A percentile compares a stretch with the other conserved stretches of the same genome.
Evolutionary conservation across 1,284 basidiomycete species (phyloP).

Genomic region (Papiliotrema terrestris): DNA sequence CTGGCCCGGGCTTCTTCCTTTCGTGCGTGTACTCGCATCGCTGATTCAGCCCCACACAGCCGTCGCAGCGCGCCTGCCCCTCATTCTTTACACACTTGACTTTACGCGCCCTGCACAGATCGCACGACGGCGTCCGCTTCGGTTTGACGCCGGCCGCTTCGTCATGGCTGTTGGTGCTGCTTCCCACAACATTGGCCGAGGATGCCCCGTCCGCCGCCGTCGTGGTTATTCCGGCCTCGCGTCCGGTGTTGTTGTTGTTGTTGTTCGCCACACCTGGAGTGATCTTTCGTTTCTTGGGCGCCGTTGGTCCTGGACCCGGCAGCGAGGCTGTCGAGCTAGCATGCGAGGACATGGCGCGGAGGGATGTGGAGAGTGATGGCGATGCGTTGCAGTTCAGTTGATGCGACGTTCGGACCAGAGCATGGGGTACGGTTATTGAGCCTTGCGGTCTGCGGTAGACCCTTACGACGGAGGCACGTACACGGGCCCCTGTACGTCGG

Average conservation of each 20-base stretch:
- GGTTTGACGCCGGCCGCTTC: neutral
- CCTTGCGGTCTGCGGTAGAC: too few species aligned
- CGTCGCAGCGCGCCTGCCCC: constrained; percentile 14
- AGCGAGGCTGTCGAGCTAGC: neutral
- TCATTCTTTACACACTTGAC: constrained; percentile 27
- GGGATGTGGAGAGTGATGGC: neutral
- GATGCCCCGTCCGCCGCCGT: neutral
- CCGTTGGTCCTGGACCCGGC: neutral
- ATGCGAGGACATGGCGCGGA: neutral
- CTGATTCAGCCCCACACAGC: constrained; percentile 20
- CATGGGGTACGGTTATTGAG: too few species aligned
- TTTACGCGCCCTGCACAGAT: constrained; percentile 19
- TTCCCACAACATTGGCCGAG: neutral
- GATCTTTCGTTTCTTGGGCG: constrained; percentile 5
- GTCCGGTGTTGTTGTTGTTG: neutral
- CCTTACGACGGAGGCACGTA: too few species aligned
- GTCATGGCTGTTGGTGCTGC: neutral
- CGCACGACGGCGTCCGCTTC: constrained; percentile 11
- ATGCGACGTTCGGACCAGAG: too few species aligned
- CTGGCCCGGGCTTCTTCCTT: constrained; percentile 27
- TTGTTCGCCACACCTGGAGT: neutral
- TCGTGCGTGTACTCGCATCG: constrained; percentile 21
- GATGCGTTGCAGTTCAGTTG: too few species aligned
- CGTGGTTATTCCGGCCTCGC: neutral
- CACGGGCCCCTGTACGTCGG: too few species aligned